These are phyloP conservation scores for Lecanosticta acicola DNA, from an alignment of 2,329 filamentous ascomycete genomes.

Conservation along the genomic window DNA sequence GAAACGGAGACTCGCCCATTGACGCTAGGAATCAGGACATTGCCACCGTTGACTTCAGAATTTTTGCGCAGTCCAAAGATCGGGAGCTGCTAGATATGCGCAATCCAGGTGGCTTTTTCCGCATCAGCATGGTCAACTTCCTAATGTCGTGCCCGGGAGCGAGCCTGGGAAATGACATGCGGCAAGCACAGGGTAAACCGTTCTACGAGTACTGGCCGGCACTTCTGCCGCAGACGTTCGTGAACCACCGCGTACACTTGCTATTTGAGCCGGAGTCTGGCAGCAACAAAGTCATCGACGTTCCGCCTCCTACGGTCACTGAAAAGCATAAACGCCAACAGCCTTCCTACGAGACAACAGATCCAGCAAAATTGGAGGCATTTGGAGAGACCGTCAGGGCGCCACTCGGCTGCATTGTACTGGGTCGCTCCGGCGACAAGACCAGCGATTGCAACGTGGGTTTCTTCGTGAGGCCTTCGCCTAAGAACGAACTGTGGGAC, in stretches of 20 bases:
- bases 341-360: conserved; percentile 28
- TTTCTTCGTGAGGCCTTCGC: conserved; percentile 34
- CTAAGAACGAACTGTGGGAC: conserved; percentile 23
- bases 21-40: conserved; percentile 18
- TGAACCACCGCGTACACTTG: conserved; percentile 13
- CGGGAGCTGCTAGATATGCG: conserved; percentile 10
- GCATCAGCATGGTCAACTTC: conserved; percentile 19
- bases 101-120: conserved; percentile 12
- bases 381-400: conserved; percentile 24
- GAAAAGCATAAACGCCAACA: conserved; percentile 15
- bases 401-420: conserved; percentile 31
- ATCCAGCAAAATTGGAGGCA: conserved; percentile 26
- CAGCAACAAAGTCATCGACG: conserved; percentile 12
- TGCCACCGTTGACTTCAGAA: conserved; percentile 19
- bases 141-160: conserved; percentile 16
- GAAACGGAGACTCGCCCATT: conserved; percentile 13
- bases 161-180: conserved; percentile 14
- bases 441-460: conserved; percentile 28
- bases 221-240: conserved; percentile 12
- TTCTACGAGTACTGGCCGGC: conserved; percentile 17
- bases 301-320: conserved; percentile 11
- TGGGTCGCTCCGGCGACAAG: conserved; percentile 28
- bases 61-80: conserved; percentile 17
- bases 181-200: conserved; percentile 12
- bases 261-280: conserved; percentile 14